A percentile compares a stretch with the other conserved stretches of the same genome.
These are phyloP conservation scores for Schwanniomyces vanrijiae DNA, from an alignment of 805 yeast species.

Conservation along the genomic window DNA sequence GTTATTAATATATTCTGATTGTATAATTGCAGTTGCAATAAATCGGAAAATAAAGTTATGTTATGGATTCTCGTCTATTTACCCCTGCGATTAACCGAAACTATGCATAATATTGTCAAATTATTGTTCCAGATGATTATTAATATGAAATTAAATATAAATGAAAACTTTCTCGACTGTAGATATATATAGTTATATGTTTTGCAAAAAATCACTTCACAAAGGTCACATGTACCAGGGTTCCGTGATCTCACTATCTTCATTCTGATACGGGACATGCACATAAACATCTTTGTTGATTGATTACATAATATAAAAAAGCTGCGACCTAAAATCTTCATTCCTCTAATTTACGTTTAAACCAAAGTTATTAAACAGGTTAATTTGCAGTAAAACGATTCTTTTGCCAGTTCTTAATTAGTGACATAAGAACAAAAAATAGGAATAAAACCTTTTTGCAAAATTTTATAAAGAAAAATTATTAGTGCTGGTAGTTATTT, in stretches of 20 bases:
- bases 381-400: background rate
- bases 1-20: too few species aligned
- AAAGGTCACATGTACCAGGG: background rate
- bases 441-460: background rate
- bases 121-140: too few species aligned
- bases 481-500: background rate
- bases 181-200: too few species aligned
- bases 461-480: background rate
- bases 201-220: too few species aligned
- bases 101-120: background rate
- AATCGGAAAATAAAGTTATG: background rate
- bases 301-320: constrained; percentile 3
- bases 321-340: constrained; percentile 3
- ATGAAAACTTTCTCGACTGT: background rate
- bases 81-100: background rate
- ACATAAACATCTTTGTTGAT: background rate
- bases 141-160: too few species aligned
- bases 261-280: background rate
- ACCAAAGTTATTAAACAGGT: background rate
- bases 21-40: too few species aligned
- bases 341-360: background rate
- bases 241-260: background rate
- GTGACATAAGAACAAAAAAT: background rate
- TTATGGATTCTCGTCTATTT: background rate
- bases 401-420: background rate